Percentiles rank a stretch among this genome's conserved stretches.
These are phyloP conservation scores for Aspergillus latus DNA, from an alignment of 2,329 filamentous ascomycete species.

Conservation along the genomic window DNA sequence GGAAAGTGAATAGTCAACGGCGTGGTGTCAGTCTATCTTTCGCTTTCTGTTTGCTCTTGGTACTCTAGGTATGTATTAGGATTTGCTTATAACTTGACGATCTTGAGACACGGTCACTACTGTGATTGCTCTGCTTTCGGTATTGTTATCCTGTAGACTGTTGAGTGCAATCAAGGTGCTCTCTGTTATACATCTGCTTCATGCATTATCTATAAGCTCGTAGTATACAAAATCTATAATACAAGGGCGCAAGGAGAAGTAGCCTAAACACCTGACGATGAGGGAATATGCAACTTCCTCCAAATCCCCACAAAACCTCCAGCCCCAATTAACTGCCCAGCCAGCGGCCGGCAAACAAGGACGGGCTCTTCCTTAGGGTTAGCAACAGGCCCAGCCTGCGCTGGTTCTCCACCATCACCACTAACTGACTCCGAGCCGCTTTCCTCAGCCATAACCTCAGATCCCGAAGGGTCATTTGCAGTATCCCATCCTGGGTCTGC, in stretches of 20 bases:
- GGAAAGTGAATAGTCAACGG: slow-evolving; percentile 28
- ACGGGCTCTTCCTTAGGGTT: slow-evolving; percentile 35
- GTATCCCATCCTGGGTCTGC: slow-evolving; percentile 32
- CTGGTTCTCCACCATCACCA: not conserved
- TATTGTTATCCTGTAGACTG: not conserved
- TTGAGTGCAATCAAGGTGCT: not conserved
- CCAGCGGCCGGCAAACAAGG: slow-evolving; percentile 55
- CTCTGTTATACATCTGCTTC: not conserved
- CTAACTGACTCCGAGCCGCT: not conserved
- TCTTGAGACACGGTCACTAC: slow-evolving; percentile 2
- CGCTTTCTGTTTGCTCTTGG: slow-evolving; percentile 20
- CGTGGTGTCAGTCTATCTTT: slow-evolving; percentile 25
- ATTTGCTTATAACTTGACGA: slow-evolving; percentile 15
- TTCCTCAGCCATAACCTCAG: not conserved
- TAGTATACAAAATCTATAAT: not conserved
- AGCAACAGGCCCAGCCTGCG: not conserved
- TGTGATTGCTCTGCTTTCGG: not conserved
- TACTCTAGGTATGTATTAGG: slow-evolving; percentile 16
- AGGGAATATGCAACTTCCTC: slow-evolving; percentile 41
- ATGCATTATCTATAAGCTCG: not conserved
- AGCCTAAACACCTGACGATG: not conserved
- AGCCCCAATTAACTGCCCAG: slow-evolving; percentile 48
- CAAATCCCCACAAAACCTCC: slow-evolving; percentile 55
- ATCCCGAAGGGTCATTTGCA: not conserved
- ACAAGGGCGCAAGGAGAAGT: not conserved